Conservation (phyloP, 495 filamentous ascomycete species). For the Xylaria flabelliformis region DNA sequence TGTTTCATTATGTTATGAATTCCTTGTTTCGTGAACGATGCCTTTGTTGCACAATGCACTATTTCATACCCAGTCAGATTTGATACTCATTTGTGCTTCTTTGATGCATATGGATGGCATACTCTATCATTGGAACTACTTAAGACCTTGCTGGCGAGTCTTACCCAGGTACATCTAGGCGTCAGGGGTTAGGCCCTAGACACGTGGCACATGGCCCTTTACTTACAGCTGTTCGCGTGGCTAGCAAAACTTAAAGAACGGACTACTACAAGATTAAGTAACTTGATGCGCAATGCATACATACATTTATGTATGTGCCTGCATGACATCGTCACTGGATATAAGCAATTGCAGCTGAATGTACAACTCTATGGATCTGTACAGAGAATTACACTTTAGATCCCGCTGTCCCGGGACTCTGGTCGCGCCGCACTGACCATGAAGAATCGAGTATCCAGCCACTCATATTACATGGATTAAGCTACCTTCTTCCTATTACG, state of each 20-base stretch:
- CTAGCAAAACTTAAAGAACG: too few relatives aligned
- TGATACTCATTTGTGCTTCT: not conserved
- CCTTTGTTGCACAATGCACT: not conserved
- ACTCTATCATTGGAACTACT: not conserved
- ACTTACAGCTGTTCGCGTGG: not conserved
- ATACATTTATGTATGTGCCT: not conserved
- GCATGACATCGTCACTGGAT: not conserved
- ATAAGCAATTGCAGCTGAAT: not conserved
- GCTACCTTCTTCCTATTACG: not conserved
- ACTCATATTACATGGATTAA: constrained; percentile 26
- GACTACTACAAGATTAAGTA: too few relatives aligned
- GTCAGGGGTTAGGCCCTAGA: not conserved
- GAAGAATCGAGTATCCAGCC: not conserved
- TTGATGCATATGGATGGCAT: not conserved
- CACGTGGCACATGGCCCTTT: not conserved
- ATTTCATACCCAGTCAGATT: not conserved
- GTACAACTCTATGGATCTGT: too few relatives aligned
- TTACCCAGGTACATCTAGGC: too few relatives aligned
- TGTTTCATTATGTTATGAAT: too few relatives aligned
- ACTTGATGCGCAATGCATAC: not conserved
- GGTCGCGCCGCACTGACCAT: not conserved
- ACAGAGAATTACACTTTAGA: not conserved
- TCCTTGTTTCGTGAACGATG: not conserved
- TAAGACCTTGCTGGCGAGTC: too few relatives aligned
- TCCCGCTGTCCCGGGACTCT: not conserved